Percentiles rank a stretch among this genome's conserved stretches.
phyloP scores from a whole-genome alignment of 345 rosid species.

The Luvunga scandens region DNA sequence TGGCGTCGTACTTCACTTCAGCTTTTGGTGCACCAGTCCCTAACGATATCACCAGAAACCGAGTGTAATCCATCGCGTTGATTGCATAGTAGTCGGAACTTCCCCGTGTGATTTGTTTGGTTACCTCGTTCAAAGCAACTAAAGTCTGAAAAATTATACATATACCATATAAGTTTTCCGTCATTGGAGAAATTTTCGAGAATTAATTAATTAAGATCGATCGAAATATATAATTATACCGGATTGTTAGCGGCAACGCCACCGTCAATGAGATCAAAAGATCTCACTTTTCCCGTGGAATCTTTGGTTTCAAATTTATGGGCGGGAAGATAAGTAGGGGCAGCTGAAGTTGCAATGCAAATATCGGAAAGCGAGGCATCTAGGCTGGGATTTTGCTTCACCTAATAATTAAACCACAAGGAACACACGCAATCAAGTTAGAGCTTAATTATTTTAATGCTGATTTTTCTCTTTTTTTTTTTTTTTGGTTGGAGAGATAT shows the following conservation, averaged over 20 bases:
- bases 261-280: slow-evolving; percentile 68
- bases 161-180: too few species aligned
- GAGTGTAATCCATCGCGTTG: slow-evolving; percentile 30
- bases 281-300: slow-evolving; percentile 27
- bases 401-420: slow-evolving; percentile 11
- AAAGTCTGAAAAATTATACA: slow-evolving; percentile 25
- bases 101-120: slow-evolving; percentile 23
- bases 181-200: too few species aligned
- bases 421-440: not conserved
- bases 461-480: too few species aligned
- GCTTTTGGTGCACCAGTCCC: slow-evolving; percentile 36
- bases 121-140: slow-evolving; percentile 43
- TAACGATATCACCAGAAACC: slow-evolving; percentile 35
- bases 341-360: slow-evolving; percentile 60
- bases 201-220: too few species aligned
- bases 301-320: slow-evolving; percentile 38
- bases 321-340: slow-evolving; percentile 68
- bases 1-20: slow-evolving; percentile 28
- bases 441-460: not conserved
- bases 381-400: slow-evolving; percentile 32
- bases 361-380: slow-evolving; percentile 59
- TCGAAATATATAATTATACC: not conserved
- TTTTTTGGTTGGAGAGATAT: too few species aligned
- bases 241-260: slow-evolving; percentile 76
- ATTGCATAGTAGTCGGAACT: slow-evolving; percentile 20